These are phyloP conservation scores for Sanghuangporus sanghuang DNA, from an alignment of 1,284 basidiomycete genomes.

Conservation along the genomic window DNA sequence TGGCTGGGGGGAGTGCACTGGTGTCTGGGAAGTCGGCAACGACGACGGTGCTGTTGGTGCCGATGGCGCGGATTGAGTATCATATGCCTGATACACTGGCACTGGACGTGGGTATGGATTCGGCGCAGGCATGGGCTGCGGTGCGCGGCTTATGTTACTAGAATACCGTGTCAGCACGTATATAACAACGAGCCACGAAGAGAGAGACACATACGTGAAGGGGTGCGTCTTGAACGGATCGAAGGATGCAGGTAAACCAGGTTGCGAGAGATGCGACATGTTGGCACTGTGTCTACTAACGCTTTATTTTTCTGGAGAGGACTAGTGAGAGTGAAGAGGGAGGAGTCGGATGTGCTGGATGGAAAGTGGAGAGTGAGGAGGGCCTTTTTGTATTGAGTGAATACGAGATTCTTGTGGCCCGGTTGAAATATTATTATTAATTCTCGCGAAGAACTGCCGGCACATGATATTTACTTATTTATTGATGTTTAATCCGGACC, in stretches of 20 bases:
- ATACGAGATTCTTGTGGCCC: background rate
- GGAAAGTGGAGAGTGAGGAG: background rate
- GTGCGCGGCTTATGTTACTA: conserved; percentile 41
- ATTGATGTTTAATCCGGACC: background rate
- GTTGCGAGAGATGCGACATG: conserved; percentile 17
- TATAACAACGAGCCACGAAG: background rate
- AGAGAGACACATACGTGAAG: conserved; percentile 36
- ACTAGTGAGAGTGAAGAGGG: background rate
- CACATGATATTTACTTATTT: background rate
- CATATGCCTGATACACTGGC: conserved; percentile 23
- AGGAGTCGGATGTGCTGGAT: background rate
- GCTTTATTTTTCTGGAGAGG: background rate
- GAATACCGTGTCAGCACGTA: background rate
- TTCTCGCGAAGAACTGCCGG: background rate
- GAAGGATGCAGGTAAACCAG: conserved; percentile 37
- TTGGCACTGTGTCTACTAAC: background rate
- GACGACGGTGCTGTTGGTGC: conserved; percentile 11
- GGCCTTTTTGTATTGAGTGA: conserved; percentile 8
- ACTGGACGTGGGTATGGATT: conserved; percentile 41
- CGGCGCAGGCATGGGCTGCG: conserved; percentile 41
- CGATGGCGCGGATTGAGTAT: conserved; percentile 18
- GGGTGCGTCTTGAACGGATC: conserved; percentile 55
- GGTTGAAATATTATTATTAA: background rate
- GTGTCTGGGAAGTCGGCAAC: conserved; percentile 15
- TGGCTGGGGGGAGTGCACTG: conserved; percentile 20